These are phyloP conservation scores for Vaccinium corymbosum DNA, from an alignment of 148 eudicot species.

Conservation along the genomic window DNA sequence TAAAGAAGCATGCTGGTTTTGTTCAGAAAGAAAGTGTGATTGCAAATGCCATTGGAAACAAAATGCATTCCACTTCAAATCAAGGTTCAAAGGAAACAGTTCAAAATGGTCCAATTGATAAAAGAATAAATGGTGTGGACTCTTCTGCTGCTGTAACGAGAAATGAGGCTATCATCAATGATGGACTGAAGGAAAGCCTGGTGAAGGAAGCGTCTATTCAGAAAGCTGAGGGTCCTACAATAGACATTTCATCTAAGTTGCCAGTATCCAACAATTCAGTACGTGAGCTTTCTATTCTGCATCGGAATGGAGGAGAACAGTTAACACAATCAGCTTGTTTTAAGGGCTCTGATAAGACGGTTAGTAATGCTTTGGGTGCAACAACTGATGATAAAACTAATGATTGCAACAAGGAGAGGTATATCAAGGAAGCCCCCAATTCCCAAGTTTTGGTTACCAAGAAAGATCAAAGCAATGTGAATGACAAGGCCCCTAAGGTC, in stretches of 20 bases:
- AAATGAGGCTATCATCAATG: constrained; percentile 16
- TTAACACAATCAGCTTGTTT: neutral
- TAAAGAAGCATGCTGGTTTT: constrained; percentile 49
- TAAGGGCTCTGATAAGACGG: neutral
- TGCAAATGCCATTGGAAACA: constrained; percentile 37
- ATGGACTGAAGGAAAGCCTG: constrained; percentile 20
- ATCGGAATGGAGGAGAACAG: constrained; percentile 7
- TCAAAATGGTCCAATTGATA: constrained; percentile 24
- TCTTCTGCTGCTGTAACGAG: constrained; percentile 21
- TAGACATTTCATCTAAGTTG: neutral
- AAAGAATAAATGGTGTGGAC: constrained; percentile 4
- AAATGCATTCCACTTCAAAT: constrained; percentile 23
- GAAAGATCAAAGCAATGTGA: constrained; percentile 16
- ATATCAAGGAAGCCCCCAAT: constrained; percentile 15
- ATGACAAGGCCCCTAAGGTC: constrained; percentile 7
- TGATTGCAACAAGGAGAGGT: constrained; percentile 14
- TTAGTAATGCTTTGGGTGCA: constrained; percentile 4
- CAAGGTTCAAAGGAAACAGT: constrained; percentile 18
- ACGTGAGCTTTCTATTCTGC: neutral
- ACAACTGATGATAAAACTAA: constrained; percentile 3
- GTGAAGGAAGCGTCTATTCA: constrained; percentile 22
- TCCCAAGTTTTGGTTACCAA: constrained; percentile 16
- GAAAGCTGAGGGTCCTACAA: constrained; percentile 15
- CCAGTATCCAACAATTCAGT: constrained; percentile 8
- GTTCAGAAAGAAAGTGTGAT: constrained; percentile 41